These are phyloP conservation scores for Cladophialophora exuberans DNA, from an alignment of 2,329 filamentous ascomycete genomes.

Conservation along the genomic window DNA sequence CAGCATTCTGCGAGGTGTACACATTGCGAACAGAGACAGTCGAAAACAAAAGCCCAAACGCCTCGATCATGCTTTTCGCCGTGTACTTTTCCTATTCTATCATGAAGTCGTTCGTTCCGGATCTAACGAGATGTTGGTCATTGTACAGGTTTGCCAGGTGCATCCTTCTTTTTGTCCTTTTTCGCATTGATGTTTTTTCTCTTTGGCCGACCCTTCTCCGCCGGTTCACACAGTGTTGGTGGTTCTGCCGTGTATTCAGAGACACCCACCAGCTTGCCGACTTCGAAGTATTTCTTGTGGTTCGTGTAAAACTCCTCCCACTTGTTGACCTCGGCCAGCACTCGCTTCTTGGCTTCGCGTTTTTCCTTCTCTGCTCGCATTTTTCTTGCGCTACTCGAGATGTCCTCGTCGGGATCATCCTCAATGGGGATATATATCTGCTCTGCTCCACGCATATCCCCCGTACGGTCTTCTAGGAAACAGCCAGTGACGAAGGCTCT, in stretches of 20 bases:
- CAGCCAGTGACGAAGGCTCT: constrained; percentile 92
- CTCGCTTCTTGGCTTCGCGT: constrained; percentile 65
- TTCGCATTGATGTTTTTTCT: constrained; percentile 38
- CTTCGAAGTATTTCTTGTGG: constrained; percentile 77
- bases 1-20: too few species aligned
- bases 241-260: constrained; percentile 49
- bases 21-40: too few species aligned
- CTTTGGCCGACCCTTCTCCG: constrained; percentile 67
- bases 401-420: constrained; percentile 61
- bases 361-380: constrained; percentile 65
- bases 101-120: too few species aligned
- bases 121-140: constrained; percentile 8
- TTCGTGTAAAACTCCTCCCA: constrained; percentile 85
- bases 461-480: constrained; percentile 80
- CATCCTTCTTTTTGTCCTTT: constrained; percentile 12
- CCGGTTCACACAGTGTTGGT: constrained; percentile 70
- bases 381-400: constrained; percentile 50
- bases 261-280: constrained; percentile 69
- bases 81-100: too few species aligned
- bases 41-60: too few species aligned
- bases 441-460: constrained; percentile 85
- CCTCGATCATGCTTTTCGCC: too few species aligned
- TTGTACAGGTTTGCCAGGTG: constrained; percentile 33
- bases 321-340: constrained; percentile 70
- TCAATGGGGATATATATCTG: constrained; percentile 75